Evolutionary conservation across 2,329 filamentous ascomycete species (phyloP), one percentile per base, ranked within the genome.

Genomic region (Pseudofabraea citricarpa): DNA sequence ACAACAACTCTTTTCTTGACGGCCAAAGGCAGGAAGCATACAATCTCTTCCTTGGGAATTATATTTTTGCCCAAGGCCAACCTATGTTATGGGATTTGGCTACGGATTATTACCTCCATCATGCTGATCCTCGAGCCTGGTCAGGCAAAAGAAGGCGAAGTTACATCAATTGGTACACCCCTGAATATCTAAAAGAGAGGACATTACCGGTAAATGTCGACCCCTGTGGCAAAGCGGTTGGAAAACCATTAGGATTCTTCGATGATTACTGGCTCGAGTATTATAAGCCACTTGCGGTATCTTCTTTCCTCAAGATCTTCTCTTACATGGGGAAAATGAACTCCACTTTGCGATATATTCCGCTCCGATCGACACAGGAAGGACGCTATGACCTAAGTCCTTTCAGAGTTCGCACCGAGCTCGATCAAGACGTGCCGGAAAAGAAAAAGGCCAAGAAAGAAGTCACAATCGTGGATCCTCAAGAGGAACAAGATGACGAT

Each of bases 241-340:
- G 41, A n/a, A 61, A 60, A 27, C 50, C 57, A 15, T 42, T 62
- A 9, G 46, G 73, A 3, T 80, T 77, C 47, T 89, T 88, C 47
- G 91, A 97, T 59, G 90, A 97, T 63, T 98, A 95, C 64, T 98
- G 93, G 93, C 73, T 93, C 6, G 93, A 98, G 62, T 97, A 96
- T 63, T 98, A 98, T 61, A 82, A 90, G 12, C 93, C 93, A 0
- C 75, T 87, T 6, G 87, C 87, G 0, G 69, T 97, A 1, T 95
- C 93, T 0, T 93, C 89, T 0, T 89, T 97, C 53, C 77, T 83
- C 12, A 98, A 96, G 61, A 86, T 96, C 62, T 96, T 95, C 60
- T 81, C 89, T 0, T 95, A 87, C 65, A 54, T 56, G 45, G 58
- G 58, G 1, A 90, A 87, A 60, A 87, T 97, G 77, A 95, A 91